A percentile compares a stretch with the other conserved stretches of the same genome.
These are phyloP conservation scores for Parathielavia hyrcaniae DNA, from an alignment of 495 filamentous ascomycete species.

Conservation along the genomic window DNA sequence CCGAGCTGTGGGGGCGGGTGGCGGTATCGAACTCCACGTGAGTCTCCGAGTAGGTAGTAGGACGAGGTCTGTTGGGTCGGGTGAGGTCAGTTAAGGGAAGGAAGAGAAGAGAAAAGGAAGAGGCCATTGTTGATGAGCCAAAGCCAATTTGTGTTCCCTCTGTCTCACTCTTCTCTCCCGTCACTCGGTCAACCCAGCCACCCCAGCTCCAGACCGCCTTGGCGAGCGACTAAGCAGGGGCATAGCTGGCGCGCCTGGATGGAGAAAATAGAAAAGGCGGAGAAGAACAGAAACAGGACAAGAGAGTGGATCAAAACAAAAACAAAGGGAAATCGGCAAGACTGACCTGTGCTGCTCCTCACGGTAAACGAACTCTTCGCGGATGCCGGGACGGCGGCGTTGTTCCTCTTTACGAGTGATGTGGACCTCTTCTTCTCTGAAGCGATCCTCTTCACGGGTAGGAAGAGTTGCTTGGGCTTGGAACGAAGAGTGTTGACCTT, in stretches of 20 bases:
- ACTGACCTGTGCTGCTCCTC: conserved; percentile 48
- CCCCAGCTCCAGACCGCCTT: conserved; percentile 14
- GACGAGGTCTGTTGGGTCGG: conserved; percentile 44
- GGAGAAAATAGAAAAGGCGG: conserved; percentile 8
- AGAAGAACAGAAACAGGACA: conserved; percentile 7
- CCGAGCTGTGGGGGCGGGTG: conserved; percentile 47
- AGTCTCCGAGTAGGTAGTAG: conserved; percentile 54
- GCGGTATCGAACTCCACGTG: conserved; percentile 54
- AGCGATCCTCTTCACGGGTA: conserved; percentile 59
- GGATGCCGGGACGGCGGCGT: conserved; percentile 54
- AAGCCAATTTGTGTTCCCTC: background rate
- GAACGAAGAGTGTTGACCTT: conserved; percentile 72
- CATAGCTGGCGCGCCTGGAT: background rate
- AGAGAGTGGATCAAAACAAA: conserved; percentile 16
- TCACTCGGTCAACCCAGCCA: conserved; percentile 31
- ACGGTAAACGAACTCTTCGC: conserved; percentile 45
- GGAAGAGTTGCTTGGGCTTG: conserved; percentile 54
- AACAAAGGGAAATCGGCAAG: conserved; percentile 10
- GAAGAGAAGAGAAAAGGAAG: conserved; percentile 4
- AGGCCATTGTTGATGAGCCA: background rate
- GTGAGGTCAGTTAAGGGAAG: conserved; percentile 16
- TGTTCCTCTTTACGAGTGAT: conserved; percentile 62
- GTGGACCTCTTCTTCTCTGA: conserved; percentile 76
- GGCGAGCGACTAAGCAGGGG: conserved; percentile 14
- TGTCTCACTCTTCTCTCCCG: conserved; percentile 4